phyloP scores from a whole-genome alignment of 2,329 filamentous ascomycete species.

The Colletotrichum caudatum region DNA sequence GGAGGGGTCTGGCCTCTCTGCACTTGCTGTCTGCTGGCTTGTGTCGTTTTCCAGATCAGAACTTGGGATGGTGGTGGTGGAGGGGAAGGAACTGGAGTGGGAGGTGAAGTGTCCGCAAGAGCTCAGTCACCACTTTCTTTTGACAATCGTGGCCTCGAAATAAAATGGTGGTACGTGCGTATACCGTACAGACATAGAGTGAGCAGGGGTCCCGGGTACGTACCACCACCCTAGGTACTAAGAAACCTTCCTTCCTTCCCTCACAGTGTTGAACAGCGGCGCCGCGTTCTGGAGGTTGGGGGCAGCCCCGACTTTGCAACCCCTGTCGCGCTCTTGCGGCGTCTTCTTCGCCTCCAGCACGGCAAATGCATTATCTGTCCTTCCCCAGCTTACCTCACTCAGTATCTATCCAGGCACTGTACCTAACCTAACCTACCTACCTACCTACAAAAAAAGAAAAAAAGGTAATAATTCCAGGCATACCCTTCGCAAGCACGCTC shows the following conservation, averaged over 20 bases:
- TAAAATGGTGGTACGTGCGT: slow-evolving; percentile 31
- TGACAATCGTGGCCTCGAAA: slow-evolving; percentile 54
- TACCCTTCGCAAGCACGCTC: too few relatives aligned
- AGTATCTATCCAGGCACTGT: too few relatives aligned
- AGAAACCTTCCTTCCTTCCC: background rate
- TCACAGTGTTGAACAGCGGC: background rate
- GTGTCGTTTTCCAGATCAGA: slow-evolving; percentile 11
- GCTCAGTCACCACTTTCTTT: slow-evolving; percentile 36
- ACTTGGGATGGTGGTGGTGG: background rate
- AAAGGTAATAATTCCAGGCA: too few relatives aligned
- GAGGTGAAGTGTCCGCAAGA: slow-evolving; percentile 18
- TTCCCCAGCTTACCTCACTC: slow-evolving; percentile 16
- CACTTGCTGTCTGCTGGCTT: slow-evolving; percentile 4
- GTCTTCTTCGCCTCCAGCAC: slow-evolving; percentile 25
- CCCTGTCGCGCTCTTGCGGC: slow-evolving; percentile 10
- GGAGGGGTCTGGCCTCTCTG: background rate
- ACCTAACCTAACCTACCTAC: too few relatives aligned
- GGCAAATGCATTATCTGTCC: slow-evolving; percentile 43
- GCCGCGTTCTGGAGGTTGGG: too few relatives aligned
- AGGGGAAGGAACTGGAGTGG: slow-evolving; percentile 2
- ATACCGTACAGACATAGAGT: slow-evolving; percentile 1
- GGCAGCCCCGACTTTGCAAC: slow-evolving; percentile 13
- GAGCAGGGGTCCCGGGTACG: slow-evolving; percentile 6
- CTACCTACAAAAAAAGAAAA: too few relatives aligned
- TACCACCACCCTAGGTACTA: slow-evolving; percentile 3